Percentiles rank a stretch among this genome's conserved stretches.
Evolutionary conservation across 1,284 basidiomycete species (phyloP).

Genomic region (Farysia itapuensis): DNA sequence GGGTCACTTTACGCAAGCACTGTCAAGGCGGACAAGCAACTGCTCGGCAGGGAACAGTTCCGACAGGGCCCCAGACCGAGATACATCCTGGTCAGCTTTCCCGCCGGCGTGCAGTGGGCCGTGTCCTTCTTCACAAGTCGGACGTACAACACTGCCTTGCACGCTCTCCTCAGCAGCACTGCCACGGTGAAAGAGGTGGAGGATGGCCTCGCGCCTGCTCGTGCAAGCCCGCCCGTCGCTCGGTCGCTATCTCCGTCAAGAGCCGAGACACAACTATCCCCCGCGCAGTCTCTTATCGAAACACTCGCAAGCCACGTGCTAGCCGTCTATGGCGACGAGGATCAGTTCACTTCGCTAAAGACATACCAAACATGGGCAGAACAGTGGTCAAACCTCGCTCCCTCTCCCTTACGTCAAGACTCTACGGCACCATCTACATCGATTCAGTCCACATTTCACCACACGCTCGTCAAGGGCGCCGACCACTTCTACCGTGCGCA

Average conservation of each 20-base stretch:
- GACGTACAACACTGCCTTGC: constrained; percentile 13
- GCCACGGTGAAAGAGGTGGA: background rate
- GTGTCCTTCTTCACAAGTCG: constrained; percentile 25
- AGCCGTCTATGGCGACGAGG: constrained; percentile 25
- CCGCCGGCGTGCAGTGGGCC: constrained; percentile 36
- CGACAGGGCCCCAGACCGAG: constrained; percentile 10
- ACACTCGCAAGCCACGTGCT: constrained; percentile 16
- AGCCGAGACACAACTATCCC: constrained; percentile 1
- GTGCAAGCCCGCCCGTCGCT: background rate
- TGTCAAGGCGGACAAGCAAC: constrained; percentile 1
- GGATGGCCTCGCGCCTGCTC: background rate
- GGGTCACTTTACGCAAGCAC: constrained; percentile 29
- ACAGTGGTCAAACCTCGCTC: constrained; percentile 7
- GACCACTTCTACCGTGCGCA: constrained; percentile 33
- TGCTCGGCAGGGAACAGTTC: constrained; percentile 21
- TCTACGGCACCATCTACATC: background rate
- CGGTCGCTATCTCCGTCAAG: constrained; percentile 1
- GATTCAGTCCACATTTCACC: constrained; percentile 28
- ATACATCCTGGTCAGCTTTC: constrained; percentile 38
- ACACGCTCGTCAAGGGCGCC: constrained; percentile 12
- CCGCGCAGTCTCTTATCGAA: background rate
- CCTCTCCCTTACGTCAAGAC: background rate
- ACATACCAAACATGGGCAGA: constrained; percentile 22
- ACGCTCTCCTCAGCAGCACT: constrained; percentile 8
- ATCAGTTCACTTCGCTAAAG: constrained; percentile 28